phyloP scores from a whole-genome alignment of 257 asterid genomes.

The Solanum habrochaites region DNA sequence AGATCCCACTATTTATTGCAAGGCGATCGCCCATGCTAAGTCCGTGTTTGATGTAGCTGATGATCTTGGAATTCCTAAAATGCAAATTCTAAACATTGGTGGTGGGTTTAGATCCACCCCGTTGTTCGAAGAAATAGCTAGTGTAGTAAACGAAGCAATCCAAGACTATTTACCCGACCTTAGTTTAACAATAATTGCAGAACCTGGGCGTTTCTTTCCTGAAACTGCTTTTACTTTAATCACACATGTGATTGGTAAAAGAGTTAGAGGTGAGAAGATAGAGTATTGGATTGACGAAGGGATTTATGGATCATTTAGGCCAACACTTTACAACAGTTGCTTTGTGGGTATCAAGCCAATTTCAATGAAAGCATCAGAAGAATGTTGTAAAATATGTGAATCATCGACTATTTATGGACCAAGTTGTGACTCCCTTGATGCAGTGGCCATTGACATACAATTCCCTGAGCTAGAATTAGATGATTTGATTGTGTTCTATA shows the following conservation, averaged over 20 bases:
- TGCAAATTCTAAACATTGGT: not conserved
- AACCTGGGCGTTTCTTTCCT: not conserved
- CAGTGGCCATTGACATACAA: not conserved
- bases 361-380: not conserved
- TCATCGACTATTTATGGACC: not conserved
- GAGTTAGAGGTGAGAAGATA: not conserved
- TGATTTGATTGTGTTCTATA: constrained; percentile 3
- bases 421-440: not conserved
- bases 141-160: not conserved
- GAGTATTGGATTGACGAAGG: constrained; percentile 11
- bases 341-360: not conserved
- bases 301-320: constrained; percentile 6
- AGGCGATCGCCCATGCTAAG: not conserved
- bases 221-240: not conserved
- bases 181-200: not conserved
- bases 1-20: not conserved
- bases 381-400: not conserved
- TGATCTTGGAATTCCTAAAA: not conserved
- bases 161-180: not conserved
- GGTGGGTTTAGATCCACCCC: not conserved
- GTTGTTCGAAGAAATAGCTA: not conserved
- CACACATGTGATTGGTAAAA: not conserved
- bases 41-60: not conserved
- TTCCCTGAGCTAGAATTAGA: not conserved
- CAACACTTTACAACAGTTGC: not conserved